Conservation (phyloP, 225 moss, liverwort and hornwort species). For the Antitrichia curtipendula region DNA sequence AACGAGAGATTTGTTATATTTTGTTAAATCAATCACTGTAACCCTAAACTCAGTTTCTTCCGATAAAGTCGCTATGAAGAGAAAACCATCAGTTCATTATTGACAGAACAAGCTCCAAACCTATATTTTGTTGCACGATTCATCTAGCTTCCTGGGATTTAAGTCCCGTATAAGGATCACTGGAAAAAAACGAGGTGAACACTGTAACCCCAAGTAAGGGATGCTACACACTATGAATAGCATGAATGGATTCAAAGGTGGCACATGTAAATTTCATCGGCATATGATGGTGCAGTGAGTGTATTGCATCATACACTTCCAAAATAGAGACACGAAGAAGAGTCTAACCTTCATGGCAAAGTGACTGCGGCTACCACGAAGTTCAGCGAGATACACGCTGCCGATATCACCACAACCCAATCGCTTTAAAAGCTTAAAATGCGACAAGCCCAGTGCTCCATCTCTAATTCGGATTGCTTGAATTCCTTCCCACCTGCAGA, state of each 20-base stretch:
- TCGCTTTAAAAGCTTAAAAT: conserved; percentile 83
- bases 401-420: conserved; percentile 95
- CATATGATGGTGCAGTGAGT: not conserved
- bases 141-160: not conserved
- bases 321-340: not conserved
- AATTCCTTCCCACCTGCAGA: conserved; percentile 80
- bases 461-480: conserved; percentile 63
- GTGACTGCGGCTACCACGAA: conserved; percentile 67
- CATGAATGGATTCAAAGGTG: not conserved
- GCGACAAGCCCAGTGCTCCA: conserved; percentile 76
- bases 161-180: not conserved
- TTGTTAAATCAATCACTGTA: not conserved
- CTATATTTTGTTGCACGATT: not conserved
- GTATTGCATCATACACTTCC: not conserved
- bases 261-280: not conserved
- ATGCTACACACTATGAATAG: not conserved
- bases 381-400: conserved; percentile 90
- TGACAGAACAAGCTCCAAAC: not conserved
- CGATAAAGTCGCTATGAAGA: not conserved
- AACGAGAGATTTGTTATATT: not conserved
- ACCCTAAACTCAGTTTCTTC: not conserved
- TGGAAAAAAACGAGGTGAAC: not conserved
- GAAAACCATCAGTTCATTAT: not conserved
- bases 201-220: not conserved
- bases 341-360: conserved; percentile 89